Evolutionary conservation across 345 rosid species (phyloP), one percentile per base, ranked within the genome.

Genomic region (Salix udensis): DNA sequence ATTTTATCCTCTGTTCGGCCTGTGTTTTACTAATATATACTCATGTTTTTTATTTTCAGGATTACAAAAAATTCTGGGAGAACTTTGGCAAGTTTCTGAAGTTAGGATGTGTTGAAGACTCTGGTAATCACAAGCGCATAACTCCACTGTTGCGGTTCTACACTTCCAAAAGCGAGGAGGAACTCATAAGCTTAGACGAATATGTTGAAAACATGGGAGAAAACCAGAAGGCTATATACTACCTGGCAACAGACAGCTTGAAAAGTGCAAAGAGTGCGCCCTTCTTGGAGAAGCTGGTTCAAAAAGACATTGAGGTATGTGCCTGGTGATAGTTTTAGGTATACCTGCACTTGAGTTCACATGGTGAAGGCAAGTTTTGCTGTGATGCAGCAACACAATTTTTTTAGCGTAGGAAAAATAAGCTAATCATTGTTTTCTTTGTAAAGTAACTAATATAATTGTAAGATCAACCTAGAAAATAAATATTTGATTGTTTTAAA

Each of bases 31-130:
- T 64, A 30, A 55, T 16, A 28, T 68, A 50, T 67, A 65, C 71
- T 3, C 48, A 34, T 77, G 74, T 58, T 75, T 77, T 55, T 58
- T 78, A 71, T 39, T 82, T 78, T 19, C 89, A 96, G 98, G 99
- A 93, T 85, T 96, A 92, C 84, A 92, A 92, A 81, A 96, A 92
- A 72, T 93, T 96, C 83, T 96, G 99, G 99, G 99, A 96, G 88
- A 96, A 96, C 80, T 93, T 92, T 70, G 98, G 99, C 24, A 88
- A 89, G 86, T 93, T 93, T 83, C 66, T 96, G 60, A 96, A 96
- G 74, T 82, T 96, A 86, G 99, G 99, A 77, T 93, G 97, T 65
- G 83, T 96, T 72, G 99, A 96, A 85, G 99, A 96, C 83, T 44
- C 94, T 72, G 98, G 95, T n/a, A 96, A 96, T 80, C 98, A 96